Conservation (phyloP, 805 yeast genomes). For the Candida sithepensis region DNA sequence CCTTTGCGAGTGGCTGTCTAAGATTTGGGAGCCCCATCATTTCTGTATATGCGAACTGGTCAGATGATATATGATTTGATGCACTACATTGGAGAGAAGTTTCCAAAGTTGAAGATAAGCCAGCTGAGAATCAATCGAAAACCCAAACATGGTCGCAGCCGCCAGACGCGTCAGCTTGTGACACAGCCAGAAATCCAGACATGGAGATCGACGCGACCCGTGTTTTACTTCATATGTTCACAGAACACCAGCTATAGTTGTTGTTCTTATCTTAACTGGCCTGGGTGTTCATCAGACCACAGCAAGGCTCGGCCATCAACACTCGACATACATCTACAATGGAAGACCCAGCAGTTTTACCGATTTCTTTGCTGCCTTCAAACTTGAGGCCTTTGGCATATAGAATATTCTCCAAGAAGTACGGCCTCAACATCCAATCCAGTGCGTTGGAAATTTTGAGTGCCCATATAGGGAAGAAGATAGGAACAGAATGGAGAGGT, state of each 20-base stretch:
- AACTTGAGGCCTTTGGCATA: conserved; percentile 90
- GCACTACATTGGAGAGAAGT: too few relatives aligned
- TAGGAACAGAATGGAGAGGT: conserved; percentile 86
- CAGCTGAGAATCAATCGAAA: not conserved
- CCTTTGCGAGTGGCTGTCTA: conserved; percentile 6
- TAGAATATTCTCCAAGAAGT: conserved; percentile 84
- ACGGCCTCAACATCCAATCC: conserved; percentile 85
- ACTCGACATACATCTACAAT: too few relatives aligned
- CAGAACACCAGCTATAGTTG: too few relatives aligned
- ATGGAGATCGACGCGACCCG: too few relatives aligned
- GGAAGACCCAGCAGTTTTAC: conserved; percentile 49
- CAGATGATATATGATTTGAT: too few relatives aligned
- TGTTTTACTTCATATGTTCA: too few relatives aligned
- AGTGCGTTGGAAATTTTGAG: conserved; percentile 75
- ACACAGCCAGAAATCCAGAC: too few relatives aligned
- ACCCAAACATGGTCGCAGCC: not conserved
- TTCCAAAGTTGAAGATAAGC: not conserved
- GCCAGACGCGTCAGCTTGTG: conserved; percentile 1
- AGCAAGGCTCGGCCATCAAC: too few relatives aligned
- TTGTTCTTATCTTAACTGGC: too few relatives aligned
- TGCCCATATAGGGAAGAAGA: conserved; percentile 67
- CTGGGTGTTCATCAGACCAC: too few relatives aligned
- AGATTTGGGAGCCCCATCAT: conserved; percentile 5
- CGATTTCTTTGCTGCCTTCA: conserved; percentile 74
- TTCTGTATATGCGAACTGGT: not conserved